Evolutionary conservation across 805 yeast species (phyloP).

Genomic region (Candida sonorensis): DNA sequence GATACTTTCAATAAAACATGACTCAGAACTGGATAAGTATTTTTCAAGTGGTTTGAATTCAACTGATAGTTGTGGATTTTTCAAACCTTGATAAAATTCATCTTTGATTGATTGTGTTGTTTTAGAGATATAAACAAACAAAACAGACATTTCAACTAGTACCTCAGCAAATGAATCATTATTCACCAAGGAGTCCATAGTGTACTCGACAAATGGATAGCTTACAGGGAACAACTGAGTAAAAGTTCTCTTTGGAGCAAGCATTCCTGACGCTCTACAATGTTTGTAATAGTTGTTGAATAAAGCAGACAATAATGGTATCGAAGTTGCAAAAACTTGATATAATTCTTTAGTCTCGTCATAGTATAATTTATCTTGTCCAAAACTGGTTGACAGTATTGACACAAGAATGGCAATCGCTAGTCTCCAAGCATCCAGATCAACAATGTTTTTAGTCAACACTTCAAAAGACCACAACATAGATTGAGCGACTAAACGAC

Average conservation of each 20-base stretch:
- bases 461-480: constrained; percentile 56
- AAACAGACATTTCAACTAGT: constrained; percentile 58
- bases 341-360: constrained; percentile 30
- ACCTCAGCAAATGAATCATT: constrained; percentile 67
- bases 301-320: constrained; percentile 47
- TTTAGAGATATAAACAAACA: constrained; percentile 50
- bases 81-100: constrained; percentile 3
- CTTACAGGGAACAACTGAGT: constrained; percentile 62
- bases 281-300: constrained; percentile 47
- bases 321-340: constrained; percentile 41
- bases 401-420: constrained; percentile 54
- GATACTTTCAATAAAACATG: constrained; percentile 3
- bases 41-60: constrained; percentile 7
- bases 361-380: constrained; percentile 15
- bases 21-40: constrained; percentile 6
- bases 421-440: constrained; percentile 55
- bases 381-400: constrained; percentile 29
- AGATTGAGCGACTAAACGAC: constrained; percentile 36
- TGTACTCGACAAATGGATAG: constrained; percentile 56
- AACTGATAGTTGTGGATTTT: constrained; percentile 2
- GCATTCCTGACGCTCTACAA: constrained; percentile 35
- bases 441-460: constrained; percentile 39
- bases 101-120: constrained; percentile 7
- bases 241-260: constrained; percentile 54
- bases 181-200: constrained; percentile 69